These are phyloP conservation scores for Dothideomycetes sp. DNA, from an alignment of 2,329 filamentous ascomycete genomes.

Conservation along the genomic window DNA sequence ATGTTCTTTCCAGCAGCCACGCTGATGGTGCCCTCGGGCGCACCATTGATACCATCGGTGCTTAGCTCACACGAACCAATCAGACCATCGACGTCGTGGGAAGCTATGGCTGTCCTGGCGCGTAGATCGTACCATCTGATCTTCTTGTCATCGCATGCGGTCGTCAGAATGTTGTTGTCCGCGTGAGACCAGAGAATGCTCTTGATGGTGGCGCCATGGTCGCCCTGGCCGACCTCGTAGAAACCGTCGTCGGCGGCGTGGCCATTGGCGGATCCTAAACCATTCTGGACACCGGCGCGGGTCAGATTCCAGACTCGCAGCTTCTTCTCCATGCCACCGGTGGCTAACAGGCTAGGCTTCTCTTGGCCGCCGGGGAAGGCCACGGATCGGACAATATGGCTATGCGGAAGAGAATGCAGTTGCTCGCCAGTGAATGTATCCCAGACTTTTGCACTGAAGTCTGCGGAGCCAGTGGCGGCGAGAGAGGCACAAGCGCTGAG, in stretches of 20 bases:
- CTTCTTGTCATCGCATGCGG: slow-evolving; percentile 80
- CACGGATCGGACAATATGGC: slow-evolving; percentile 89
- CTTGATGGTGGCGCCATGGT: slow-evolving; percentile 84
- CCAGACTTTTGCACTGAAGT: slow-evolving; percentile 91
- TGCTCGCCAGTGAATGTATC: slow-evolving; percentile 90
- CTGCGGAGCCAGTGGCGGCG: slow-evolving; percentile 86
- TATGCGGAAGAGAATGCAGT: slow-evolving; percentile 75
- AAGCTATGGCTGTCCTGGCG: slow-evolving; percentile 60
- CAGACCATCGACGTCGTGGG: slow-evolving; percentile 68
- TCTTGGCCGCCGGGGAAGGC: slow-evolving; percentile 64
- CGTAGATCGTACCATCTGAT: slow-evolving; percentile 92
- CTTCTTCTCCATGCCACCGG: slow-evolving; percentile 93
- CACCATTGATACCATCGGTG: slow-evolving; percentile 44
- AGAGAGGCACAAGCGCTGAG: slow-evolving; percentile 78
- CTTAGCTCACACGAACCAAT: slow-evolving; percentile 91
- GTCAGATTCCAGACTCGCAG: slow-evolving; percentile 84
- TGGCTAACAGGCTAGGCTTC: slow-evolving; percentile 64
- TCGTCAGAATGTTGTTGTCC: slow-evolving; percentile 79
- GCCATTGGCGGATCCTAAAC: slow-evolving; percentile 4
- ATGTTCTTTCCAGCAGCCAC: slow-evolving; percentile 91
- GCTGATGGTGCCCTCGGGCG: slow-evolving; percentile 60
- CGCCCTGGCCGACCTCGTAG: slow-evolving; percentile 78
- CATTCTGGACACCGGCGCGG: slow-evolving; percentile 32
- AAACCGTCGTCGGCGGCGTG: slow-evolving; percentile 7
- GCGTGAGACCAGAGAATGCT: slow-evolving; percentile 81